A percentile compares a stretch with the other conserved stretches of the same genome.
phyloP scores from a whole-genome alignment of 1,139 yeast genomes.

The Yamadazyma oceani region DNA sequence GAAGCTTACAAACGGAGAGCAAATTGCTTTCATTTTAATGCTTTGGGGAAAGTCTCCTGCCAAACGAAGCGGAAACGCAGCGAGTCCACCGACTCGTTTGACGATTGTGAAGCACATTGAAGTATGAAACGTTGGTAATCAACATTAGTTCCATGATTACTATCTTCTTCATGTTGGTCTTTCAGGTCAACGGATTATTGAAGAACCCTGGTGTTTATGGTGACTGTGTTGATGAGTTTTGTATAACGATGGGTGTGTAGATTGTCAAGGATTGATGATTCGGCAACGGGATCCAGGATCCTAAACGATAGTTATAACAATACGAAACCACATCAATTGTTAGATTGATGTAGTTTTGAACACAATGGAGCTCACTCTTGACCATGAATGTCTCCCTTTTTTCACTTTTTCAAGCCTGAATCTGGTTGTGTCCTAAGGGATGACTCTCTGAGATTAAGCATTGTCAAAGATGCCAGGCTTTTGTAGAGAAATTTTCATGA shows the following conservation, averaged over 20 bases:
- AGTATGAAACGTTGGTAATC: not conserved
- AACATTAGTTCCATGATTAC: not conserved
- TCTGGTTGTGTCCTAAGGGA: conserved; percentile 10
- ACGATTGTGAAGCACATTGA: not conserved
- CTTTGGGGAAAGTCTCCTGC: conserved; percentile 98
- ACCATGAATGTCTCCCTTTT: conserved; percentile 53
- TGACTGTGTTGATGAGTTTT: not conserved
- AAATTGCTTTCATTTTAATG: conserved; percentile 31
- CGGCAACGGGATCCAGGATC: conserved; percentile 63
- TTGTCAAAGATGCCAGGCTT: conserved; percentile 75
- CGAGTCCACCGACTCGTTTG: conserved; percentile 37
- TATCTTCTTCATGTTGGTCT: not conserved
- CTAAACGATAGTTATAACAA: conserved; percentile 84
- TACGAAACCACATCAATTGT: conserved; percentile 26
- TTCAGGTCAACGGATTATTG: not conserved
- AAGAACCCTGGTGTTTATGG: conserved; percentile 1
- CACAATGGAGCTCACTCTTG: conserved; percentile 94
- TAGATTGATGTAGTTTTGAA: conserved; percentile 33
- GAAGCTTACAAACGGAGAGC: conserved; percentile 64
- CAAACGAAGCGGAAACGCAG: conserved; percentile 63
- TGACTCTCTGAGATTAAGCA: conserved; percentile 46
- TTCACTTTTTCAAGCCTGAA: conserved; percentile 28
- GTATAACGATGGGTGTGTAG: too few species aligned
- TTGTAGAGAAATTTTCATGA: conserved; percentile 13
- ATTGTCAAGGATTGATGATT: too few species aligned